Percentiles rank a stretch among this genome's conserved stretches.
Evolutionary conservation across 2,329 filamentous ascomycete species (phyloP).

Genomic region (Monosporascus sp.): DNA sequence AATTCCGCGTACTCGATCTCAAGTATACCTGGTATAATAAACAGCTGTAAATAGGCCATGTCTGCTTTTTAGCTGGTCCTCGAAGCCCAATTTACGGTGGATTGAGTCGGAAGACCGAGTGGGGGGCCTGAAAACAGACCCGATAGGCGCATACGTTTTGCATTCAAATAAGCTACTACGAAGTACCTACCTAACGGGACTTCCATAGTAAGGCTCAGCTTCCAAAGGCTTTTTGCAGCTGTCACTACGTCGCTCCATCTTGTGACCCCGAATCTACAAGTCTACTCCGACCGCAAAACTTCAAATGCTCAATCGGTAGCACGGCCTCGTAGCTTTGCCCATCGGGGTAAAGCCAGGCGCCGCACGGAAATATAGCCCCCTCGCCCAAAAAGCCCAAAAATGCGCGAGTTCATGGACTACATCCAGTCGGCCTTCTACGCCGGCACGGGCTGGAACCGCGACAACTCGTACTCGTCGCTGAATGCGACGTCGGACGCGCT

Average conservation of each 20-base stretch:
- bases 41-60: too few species aligned
- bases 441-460: constrained; percentile 80
- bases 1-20: too few species aligned
- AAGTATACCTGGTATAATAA: too few species aligned
- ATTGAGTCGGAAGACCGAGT: too few species aligned
- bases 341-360: neutral
- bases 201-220: neutral
- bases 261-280: too few species aligned
- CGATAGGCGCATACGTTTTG: neutral
- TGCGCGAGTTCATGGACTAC: constrained; percentile 98
- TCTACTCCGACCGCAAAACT: neutral
- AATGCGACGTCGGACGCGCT: constrained; percentile 81
- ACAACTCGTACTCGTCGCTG: constrained; percentile 86
- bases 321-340: neutral
- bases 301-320: constrained; percentile 2
- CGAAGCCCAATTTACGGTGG: too few species aligned
- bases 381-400: constrained; percentile 32
- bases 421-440: constrained; percentile 87
- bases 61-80: too few species aligned
- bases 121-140: neutral
- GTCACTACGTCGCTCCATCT: neutral
- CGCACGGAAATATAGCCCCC: neutral
- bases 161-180: neutral
- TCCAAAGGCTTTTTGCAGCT: neutral
- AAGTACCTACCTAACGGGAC: neutral